Base-by-base conservation (phyloP, 305 asterid species). In the Withania somnifera region DNA sequence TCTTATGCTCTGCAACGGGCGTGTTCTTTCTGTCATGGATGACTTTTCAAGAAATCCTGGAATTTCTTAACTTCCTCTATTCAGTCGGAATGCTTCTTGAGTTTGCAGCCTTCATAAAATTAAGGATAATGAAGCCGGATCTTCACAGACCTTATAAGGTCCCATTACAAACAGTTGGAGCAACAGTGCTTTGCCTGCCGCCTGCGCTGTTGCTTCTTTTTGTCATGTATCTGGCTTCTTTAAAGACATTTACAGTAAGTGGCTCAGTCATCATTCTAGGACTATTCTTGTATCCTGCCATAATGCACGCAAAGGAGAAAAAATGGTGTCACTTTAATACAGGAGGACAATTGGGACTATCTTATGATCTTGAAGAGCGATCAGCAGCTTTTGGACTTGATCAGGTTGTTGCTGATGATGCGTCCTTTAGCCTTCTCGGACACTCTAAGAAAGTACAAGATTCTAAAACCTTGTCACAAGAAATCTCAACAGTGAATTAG, bases 11-110 rank as follows among this genome's bases (percentile, higher is more conserved):
- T 3, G 99, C 98, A 79, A 86, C 88, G 0, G 99, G 99, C 0
- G 97, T 94, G 19, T 82, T 95, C 84, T 80, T 95, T 88, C 69
- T 95, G 75, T 94, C 99, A 4, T 95, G 99, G 99, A 94, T 95
- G 99, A 94, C 93, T 75, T 95, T 95, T 84, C 98, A 95, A 34
- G 98, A 95, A 83, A 95, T 94, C 88, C 42, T 94, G 81, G 99
- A 95, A 68, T 91, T 95, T 84, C 97, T 95, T 20, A 95, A 95
- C 89, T 95, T 95, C 88, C 93, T 95, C 24, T 95, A 95, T 57
- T 90, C 99, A 5, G 60, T 93, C 0, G 98, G 98, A 51, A 95
- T 94, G 98, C 89, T 94, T 34, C 92, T 95, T 11, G 99, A 95
- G 85, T 89, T 95, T 84, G 98, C 97, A 68, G 97, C 99, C 45